Evolutionary conservation across 768 basidiomycete species (phyloP).

Genomic region (Mycena filopes): DNA sequence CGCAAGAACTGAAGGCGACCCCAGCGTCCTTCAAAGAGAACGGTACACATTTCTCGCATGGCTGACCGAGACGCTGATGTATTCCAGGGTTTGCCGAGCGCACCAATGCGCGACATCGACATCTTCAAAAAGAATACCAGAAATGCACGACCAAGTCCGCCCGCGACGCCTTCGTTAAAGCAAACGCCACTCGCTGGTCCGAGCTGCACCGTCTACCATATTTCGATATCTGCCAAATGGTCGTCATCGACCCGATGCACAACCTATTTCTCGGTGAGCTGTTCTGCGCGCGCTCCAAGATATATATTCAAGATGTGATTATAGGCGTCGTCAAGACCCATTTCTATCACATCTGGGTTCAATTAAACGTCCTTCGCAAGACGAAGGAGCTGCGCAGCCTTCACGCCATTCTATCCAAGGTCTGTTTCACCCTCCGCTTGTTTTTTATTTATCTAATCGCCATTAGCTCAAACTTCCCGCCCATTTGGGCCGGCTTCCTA

Average conservation of each 20-base stretch:
- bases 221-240: slow-evolving; percentile 40
- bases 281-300: neutral
- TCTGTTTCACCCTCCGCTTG: neutral
- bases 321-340: slow-evolving; percentile 35
- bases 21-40: slow-evolving; percentile 34
- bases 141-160: neutral
- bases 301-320: neutral
- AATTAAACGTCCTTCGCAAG: slow-evolving; percentile 31
- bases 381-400: slow-evolving; percentile 25
- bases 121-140: slow-evolving; percentile 25
- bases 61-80: neutral
- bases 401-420: slow-evolving; percentile 22
- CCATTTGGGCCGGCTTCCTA: slow-evolving; percentile 34
- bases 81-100: slow-evolving; percentile 10
- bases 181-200: slow-evolving; percentile 32
- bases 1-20: slow-evolving; percentile 35
- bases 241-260: slow-evolving; percentile 47
- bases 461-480: slow-evolving; percentile 20
- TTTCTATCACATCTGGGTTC: slow-evolving; percentile 38
- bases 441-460: neutral
- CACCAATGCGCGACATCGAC: slow-evolving; percentile 29
- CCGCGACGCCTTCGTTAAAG: slow-evolving; percentile 28
- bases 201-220: slow-evolving; percentile 42
- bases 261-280: slow-evolving; percentile 42
- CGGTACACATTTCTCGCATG: neutral